These are phyloP conservation scores for Candida broadrunensis DNA, from an alignment of 805 yeast species.

Conservation along the genomic window DNA sequence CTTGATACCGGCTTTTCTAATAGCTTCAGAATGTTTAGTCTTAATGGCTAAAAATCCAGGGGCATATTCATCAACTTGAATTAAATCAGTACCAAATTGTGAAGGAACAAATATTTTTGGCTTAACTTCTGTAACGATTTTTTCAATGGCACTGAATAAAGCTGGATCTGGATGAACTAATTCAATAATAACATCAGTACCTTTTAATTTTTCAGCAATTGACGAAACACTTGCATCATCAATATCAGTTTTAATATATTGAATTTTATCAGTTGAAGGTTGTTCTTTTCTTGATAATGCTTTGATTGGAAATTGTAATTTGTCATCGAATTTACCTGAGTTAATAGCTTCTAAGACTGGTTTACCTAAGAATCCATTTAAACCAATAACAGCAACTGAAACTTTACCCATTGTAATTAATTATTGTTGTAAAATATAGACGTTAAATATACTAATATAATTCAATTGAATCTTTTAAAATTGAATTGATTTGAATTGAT, in stretches of 20 bases:
- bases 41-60: constrained; percentile 37
- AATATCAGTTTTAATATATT: constrained; percentile 35
- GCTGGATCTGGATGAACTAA: constrained; percentile 31
- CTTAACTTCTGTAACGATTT: constrained; percentile 33
- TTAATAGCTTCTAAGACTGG: constrained; percentile 44
- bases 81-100: constrained; percentile 53
- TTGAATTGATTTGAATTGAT: no score
- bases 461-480: no score
- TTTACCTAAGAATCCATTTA: constrained; percentile 49
- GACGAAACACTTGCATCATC: constrained; percentile 18
- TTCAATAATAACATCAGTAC: constrained; percentile 50
- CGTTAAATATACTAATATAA: neutral
- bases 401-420: constrained; percentile 4
- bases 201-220: constrained; percentile 37
- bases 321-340: constrained; percentile 38
- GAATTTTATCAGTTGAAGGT: constrained; percentile 28
- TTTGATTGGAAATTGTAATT: constrained; percentile 44
- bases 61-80: constrained; percentile 17
- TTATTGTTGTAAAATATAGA: neutral
- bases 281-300: constrained; percentile 45
- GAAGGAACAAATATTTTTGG: constrained; percentile 55
- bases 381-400: constrained; percentile 49
- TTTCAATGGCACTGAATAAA: constrained; percentile 31
- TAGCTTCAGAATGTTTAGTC: constrained; percentile 30
- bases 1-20: constrained; percentile 26